Evolutionary conservation across 2,329 filamentous ascomycete genomes (phyloP).

Genomic region (Trichoderma gracile): DNA sequence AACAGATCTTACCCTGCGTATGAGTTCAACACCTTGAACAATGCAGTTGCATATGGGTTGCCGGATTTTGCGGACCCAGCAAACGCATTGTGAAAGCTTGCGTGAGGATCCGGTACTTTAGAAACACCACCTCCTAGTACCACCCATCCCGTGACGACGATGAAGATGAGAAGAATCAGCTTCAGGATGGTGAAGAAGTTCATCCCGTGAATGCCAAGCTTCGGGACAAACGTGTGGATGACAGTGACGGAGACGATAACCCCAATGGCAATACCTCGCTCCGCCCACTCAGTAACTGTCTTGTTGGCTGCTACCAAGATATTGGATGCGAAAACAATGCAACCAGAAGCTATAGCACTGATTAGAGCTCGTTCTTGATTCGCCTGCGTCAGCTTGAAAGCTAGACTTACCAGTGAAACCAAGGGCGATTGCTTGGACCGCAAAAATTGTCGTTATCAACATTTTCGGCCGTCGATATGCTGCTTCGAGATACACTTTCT

Average conservation of each 20-base stretch:
- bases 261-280: slow-evolving; percentile 29
- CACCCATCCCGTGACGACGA: slow-evolving; percentile 29
- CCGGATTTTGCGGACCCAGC: slow-evolving; percentile 25
- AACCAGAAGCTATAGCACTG: slow-evolving; percentile 23
- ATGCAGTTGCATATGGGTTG: slow-evolving; percentile 28
- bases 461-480: slow-evolving; percentile 28
- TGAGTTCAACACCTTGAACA: slow-evolving; percentile 29
- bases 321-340: slow-evolving; percentile 29
- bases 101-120: slow-evolving; percentile 26
- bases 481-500: slow-evolving; percentile 30
- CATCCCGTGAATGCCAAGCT: slow-evolving; percentile 28
- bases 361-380: not conserved
- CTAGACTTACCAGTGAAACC: slow-evolving; percentile 26
- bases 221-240: slow-evolving; percentile 26
- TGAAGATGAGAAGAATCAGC: slow-evolving; percentile 26
- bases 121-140: slow-evolving; percentile 28
- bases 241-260: slow-evolving; percentile 25
- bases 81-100: slow-evolving; percentile 28
- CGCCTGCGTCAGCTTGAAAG: not conserved
- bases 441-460: slow-evolving; percentile 29
- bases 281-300: slow-evolving; percentile 27
- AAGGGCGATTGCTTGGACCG: slow-evolving; percentile 28
- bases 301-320: slow-evolving; percentile 26
- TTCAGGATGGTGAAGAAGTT: slow-evolving; percentile 30
- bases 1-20: slow-evolving; percentile 25